phyloP scores from a whole-genome alignment of 495 filamentous ascomycete genomes.

The Evansstolkia leycettana region DNA sequence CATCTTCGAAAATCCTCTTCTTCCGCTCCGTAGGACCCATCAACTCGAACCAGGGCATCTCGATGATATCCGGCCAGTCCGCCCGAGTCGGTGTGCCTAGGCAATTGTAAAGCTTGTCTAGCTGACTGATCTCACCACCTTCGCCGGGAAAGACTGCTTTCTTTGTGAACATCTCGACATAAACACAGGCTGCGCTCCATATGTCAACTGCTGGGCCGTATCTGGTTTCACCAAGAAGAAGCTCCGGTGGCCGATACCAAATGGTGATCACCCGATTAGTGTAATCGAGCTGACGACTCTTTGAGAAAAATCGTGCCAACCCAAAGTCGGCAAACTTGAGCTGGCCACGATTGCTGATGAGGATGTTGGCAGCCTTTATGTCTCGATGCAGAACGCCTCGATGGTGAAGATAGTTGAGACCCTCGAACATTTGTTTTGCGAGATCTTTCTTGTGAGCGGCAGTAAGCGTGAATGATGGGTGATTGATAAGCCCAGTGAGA shows the following conservation, averaged over 20 bases:
- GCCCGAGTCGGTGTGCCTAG: constrained; percentile 75
- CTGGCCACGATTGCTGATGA: constrained; percentile 77
- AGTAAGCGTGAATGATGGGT: constrained; percentile 83
- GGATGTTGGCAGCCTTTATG: constrained; percentile 89
- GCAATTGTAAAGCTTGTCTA: constrained; percentile 91
- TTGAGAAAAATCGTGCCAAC: constrained; percentile 91
- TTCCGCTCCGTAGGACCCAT: constrained; percentile 63
- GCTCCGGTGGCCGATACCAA: constrained; percentile 91
- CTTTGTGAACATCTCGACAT: constrained; percentile 92
- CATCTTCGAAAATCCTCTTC: constrained; percentile 69
- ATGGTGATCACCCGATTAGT: constrained; percentile 96
- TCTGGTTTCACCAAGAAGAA: constrained; percentile 85
- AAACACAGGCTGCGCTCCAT: constrained; percentile 94
- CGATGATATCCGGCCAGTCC: constrained; percentile 77
- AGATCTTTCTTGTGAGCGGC: constrained; percentile 86
- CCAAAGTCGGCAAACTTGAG: constrained; percentile 96
- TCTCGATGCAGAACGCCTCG: constrained; percentile 91
- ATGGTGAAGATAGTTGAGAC: constrained; percentile 87
- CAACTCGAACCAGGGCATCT: constrained; percentile 95
- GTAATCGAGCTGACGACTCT: constrained; percentile 86
- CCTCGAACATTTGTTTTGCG: constrained; percentile 86
- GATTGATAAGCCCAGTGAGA: constrained; percentile 76
- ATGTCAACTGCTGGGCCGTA: constrained; percentile 95
- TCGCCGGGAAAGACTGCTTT: constrained; percentile 94
- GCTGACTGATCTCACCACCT: constrained; percentile 84